Base-by-base conservation (phyloP, 306 rosid genomes). In the Medicago truncatula region DNA sequence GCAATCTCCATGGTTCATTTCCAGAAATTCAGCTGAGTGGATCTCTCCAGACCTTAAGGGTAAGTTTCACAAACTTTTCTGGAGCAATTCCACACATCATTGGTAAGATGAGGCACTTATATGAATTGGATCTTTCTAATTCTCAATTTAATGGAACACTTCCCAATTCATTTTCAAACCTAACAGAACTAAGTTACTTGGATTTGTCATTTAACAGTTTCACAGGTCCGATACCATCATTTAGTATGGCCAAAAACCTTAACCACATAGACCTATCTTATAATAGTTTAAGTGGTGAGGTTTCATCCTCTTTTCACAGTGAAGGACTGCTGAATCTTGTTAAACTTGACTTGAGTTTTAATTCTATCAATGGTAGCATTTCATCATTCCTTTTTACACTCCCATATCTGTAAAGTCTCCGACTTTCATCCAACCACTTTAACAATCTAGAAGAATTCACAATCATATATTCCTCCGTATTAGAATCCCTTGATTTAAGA, bases 401-500 rank as follows among this genome's bases (percentile, higher is more conserved):
- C 23, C 80, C 87, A 18, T 40, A 5, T 2, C 7, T 82, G 54
- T 16, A 9, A 60, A 9, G 1, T 1, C n/a, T 50, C n/a, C 4
- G 1, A 1, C 81, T 87, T 73, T 70, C 81, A 12, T 2, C 64
- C 78, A 86, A 84, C 67, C 75, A 59, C 14, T 84, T 88, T 61
- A 39, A 77, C 46, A 67, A 69, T 64, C 9, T 84, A 3, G 77
- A 9, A 0, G 85, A 68, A 18, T 52, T 80, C 17, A 10, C 1
- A 4, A 65, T 9, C 5, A 14, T 59, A 20, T 59, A 84, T 54
- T 53, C 84, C 15, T 72, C 67, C 13, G 1, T 3, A 1, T 9
- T 90, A 15, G 56, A 83, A 12, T 79, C 46, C 20, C 87, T 90
- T 4, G 89, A 83, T 72, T 76, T 92, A 74, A 56, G 81, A 7